Base-by-base conservation (phyloP, 371 early-diverging fungal genomes). In the Nosema muscidifuracis region DNA sequence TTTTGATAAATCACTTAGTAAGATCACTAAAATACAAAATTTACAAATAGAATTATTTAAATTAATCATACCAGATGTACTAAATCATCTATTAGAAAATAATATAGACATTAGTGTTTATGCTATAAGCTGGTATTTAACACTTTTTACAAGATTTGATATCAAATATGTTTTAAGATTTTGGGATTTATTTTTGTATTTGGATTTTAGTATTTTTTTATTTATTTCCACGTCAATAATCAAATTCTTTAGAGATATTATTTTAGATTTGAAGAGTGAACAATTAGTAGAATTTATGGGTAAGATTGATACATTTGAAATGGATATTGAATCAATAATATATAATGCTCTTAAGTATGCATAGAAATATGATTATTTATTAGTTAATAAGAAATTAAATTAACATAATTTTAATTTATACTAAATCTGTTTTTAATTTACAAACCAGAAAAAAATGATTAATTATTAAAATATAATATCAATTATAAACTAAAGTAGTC, bases 61-160 rank as follows among this genome's bases (percentile, higher is more conserved):
- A 60, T 68, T 65, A 12, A 42, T 67, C 2, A 71, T 80, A 24
- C 83, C 83, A 31, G 73, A 79, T 38, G 63, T 80, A 64, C 56
- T 77, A 42, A 56, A 57, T 22, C 66, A 74, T 71, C 13, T 81
- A 22, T 34, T 28, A 3, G 26, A 71, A 50, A 42, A 78, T 38
- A 40, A 67, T 44, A 68, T 77, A 33, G 58, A 67, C 58, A 36
- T 78, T 51, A 67, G 70, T 53, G 62, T 82, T 40, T 77, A 68
- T 74, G 63, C 65, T 40, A 44, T 66, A 30, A 71, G 78, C 16
- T 84, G 84, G 84, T 82, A 83, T 57, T 42, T 84, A n/a, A 84
- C 83, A 2, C 74, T 83, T n/a, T 84, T 84, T 70, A 76, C 82
- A 24, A 51, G 84, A 30, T 81, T 84, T 50, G 51, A 67, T 16